Percentiles rank a stretch among this genome's conserved stretches.
phyloP scores from a whole-genome alignment of 495 filamentous ascomycete species.

The Neurospora hispaniola region DNA sequence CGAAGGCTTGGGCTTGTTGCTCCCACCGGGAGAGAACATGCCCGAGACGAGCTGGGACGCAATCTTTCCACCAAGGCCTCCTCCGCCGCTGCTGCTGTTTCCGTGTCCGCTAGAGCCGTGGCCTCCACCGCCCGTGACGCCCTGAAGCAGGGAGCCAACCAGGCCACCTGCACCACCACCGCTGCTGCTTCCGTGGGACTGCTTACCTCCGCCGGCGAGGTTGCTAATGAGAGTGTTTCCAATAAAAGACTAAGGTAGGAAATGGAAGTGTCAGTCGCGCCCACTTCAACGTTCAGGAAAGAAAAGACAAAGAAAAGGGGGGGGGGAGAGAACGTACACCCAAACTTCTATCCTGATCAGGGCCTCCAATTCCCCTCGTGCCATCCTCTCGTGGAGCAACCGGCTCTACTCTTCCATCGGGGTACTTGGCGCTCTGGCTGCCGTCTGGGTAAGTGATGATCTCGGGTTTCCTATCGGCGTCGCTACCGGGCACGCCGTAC shows the following conservation, averaged over 20 bases:
- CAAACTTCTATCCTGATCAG: slow-evolving; percentile 31
- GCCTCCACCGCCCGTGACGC: slow-evolving; percentile 23
- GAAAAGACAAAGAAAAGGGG: background rate
- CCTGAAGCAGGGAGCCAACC: slow-evolving; percentile 22
- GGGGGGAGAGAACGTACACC: slow-evolving; percentile 24
- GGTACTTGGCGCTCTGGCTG: slow-evolving; percentile 35
- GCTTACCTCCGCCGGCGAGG: slow-evolving; percentile 7
- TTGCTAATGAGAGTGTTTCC: slow-evolving; percentile 15
- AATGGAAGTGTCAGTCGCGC: background rate
- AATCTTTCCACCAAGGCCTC: slow-evolving; percentile 32
- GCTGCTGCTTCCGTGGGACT: slow-evolving; percentile 3
- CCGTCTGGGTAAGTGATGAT: slow-evolving; percentile 45
- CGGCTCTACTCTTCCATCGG: slow-evolving; percentile 42
- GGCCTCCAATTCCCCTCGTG: slow-evolving; percentile 24
- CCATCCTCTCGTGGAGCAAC: slow-evolving; percentile 25
- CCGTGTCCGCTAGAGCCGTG: slow-evolving; percentile 17
- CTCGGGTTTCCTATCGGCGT: slow-evolving; percentile 21
- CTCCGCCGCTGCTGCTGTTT: slow-evolving; percentile 14
- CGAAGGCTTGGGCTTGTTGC: slow-evolving; percentile 15
- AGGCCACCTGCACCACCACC: slow-evolving; percentile 25
- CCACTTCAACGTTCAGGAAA: background rate
- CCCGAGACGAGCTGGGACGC: slow-evolving; percentile 36
- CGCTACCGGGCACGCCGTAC: slow-evolving; percentile 34
- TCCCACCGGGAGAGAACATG: slow-evolving; percentile 30
- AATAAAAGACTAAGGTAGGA: slow-evolving; percentile 14